Conservation (phyloP, 441 rosid species). For the Omphalea diandra region DNA sequence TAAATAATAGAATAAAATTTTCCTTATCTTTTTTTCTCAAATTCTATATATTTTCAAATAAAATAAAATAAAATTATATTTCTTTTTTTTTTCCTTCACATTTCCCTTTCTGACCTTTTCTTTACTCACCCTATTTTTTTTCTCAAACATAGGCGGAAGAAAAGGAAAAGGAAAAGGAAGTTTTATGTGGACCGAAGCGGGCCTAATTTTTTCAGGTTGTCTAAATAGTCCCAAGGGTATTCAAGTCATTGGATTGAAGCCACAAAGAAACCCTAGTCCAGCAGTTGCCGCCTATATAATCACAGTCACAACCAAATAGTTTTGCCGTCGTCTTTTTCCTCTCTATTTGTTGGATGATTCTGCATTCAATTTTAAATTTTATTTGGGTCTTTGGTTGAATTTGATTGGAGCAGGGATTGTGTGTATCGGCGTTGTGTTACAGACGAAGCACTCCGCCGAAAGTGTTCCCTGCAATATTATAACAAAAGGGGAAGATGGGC, state of each 20-base stretch:
- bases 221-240: neutral
- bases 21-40: too few species aligned
- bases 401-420: conserved; percentile 44
- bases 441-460: conserved; percentile 46
- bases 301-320: neutral
- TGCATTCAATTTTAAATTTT: neutral
- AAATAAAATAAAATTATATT: too few species aligned
- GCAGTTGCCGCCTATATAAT: neutral
- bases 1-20: too few species aligned
- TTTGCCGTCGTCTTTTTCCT: neutral
- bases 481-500: conserved; percentile 54
- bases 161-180: too few species aligned
- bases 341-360: neutral
- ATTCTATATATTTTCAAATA: too few species aligned
- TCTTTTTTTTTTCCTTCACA: too few species aligned
- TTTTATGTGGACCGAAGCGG: too few species aligned
- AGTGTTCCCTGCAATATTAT: conserved; percentile 48
- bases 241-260: neutral
- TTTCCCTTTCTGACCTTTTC: too few species aligned
- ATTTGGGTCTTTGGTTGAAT: too few species aligned
- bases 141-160: too few species aligned
- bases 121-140: too few species aligned
- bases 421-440: conserved; percentile 54
- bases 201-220: too few species aligned
- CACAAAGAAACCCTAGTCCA: neutral